Evolutionary conservation across 306 rosid genomes (phyloP), one percentile per base, ranked within the genome.

Genomic region (Vigna mungo): DNA sequence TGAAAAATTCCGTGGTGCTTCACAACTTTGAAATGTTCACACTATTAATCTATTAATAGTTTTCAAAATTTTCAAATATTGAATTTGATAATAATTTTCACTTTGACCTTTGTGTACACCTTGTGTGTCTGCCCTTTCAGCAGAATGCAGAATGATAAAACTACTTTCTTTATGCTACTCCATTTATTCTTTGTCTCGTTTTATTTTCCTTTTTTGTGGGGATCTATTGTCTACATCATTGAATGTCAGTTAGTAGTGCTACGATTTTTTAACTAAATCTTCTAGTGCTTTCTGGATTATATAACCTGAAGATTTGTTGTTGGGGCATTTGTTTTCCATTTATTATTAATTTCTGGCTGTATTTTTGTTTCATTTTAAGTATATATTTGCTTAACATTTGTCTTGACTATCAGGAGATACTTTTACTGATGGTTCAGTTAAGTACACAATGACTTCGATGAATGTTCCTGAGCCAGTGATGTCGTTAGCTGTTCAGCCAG

Each of bases 401-500:
- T 81, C 23, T 83, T 76, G 78, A 63, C 71, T 61, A 71, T 85
- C 90, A 95, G 99, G 99, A 71, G 99, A 95, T 83, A 95, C 99
- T 48, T 92, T 95, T 81, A 92, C 99, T 16, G 97, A 92, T 78
- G 99, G 99, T 39, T 89, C 94, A 15, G 89, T 95, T 66, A 90
- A 69, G 80, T 95, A 92, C 83, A 95, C 99, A 49, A 95, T 95
- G 99, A 95, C 99, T 60, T 92, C 99, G 44, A 95, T 95, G 99
- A 95, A 89, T 84, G 99, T 95, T 65, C 99, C 99, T 13, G 99
- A 95, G 82, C 99, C 99, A 17, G 99, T 95, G 83, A 95, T 95
- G 99, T 95, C 99, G 27, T 91, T 95, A 87, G 99, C 99, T 36
- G 89, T 95, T 41, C 99, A 95, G 78, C 99, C 99, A 4, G 92